phyloP scores from a whole-genome alignment of 2,329 filamentous ascomycete genomes.

The Alternaria sp. region DNA sequence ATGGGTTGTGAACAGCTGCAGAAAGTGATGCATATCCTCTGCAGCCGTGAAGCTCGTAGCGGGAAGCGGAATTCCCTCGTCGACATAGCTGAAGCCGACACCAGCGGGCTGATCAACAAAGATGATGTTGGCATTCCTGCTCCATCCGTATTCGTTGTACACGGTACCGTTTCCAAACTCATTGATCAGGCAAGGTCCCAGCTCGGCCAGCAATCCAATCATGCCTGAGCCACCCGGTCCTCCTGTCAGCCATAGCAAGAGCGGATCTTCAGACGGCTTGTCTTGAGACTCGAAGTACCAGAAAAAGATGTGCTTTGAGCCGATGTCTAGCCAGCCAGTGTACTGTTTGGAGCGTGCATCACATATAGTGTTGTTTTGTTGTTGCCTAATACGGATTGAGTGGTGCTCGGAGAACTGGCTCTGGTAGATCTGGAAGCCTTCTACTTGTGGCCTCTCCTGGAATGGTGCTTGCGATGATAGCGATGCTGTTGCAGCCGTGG shows the following conservation, averaged over 20 bases:
- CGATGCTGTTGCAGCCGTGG: constrained; percentile 15
- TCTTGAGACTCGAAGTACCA: constrained; percentile 57
- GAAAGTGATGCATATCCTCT: constrained; percentile 60
- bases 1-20: constrained; percentile 59
- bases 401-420: constrained; percentile 45
- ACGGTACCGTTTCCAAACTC: constrained; percentile 50
- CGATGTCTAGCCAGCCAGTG: constrained; percentile 51
- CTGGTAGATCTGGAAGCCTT: constrained; percentile 44
- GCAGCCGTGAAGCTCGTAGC: constrained; percentile 56
- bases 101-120: constrained; percentile 53
- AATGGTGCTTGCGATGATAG: constrained; percentile 42
- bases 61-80: constrained; percentile 48
- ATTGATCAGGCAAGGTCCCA: constrained; percentile 53
- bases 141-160: constrained; percentile 53
- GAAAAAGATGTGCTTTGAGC: constrained; percentile 57
- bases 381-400: constrained; percentile 47
- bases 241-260: constrained; percentile 56
- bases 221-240: constrained; percentile 51
- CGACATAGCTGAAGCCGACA: constrained; percentile 53
- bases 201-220: constrained; percentile 50
- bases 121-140: constrained; percentile 48
- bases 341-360: constrained; percentile 49
- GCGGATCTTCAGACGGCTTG: constrained; percentile 48
- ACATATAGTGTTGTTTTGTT: constrained; percentile 46
- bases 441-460: constrained; percentile 39